Evolutionary conservation across 73 alveolate genomes (phyloP).

Genomic region (Tetrahymena borealis): DNA sequence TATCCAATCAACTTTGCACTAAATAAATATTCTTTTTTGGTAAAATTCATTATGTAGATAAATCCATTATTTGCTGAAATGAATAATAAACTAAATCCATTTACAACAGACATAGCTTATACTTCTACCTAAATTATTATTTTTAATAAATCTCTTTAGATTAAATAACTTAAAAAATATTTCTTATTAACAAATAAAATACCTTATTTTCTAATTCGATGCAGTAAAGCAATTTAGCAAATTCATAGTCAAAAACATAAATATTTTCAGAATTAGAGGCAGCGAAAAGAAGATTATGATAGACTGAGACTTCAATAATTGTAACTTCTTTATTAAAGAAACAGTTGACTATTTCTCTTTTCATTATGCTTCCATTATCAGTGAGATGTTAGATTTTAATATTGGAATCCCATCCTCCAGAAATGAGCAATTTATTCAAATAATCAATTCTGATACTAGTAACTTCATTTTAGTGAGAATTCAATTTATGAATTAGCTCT

Average conservation of each 20-base stretch:
- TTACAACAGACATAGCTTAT: background rate
- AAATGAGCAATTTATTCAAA: conserved; percentile 13
- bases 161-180: background rate
- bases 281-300: conserved; percentile 23
- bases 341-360: conserved; percentile 18
- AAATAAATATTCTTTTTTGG: background rate
- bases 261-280: conserved; percentile 10
- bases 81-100: background rate
- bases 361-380: conserved; percentile 7
- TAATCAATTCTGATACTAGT: conserved; percentile 19
- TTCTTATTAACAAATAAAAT: background rate
- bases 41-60: background rate
- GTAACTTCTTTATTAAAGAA: conserved; percentile 4
- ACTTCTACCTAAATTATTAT: background rate
- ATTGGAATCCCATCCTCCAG: conserved; percentile 21
- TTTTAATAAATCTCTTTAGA: too few species aligned
- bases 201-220: conserved; percentile 14
- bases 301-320: conserved; percentile 25
- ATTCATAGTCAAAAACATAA: conserved; percentile 35
- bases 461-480: conserved; percentile 11
- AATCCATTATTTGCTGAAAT: background rate
- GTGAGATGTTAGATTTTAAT: background rate
- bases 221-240: conserved; percentile 6
- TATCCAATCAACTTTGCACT: background rate
- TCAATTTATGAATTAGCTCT: background rate